Conservation (phyloP, 2,329 filamentous ascomycete species). For the Meredithiella fracta region DNA sequence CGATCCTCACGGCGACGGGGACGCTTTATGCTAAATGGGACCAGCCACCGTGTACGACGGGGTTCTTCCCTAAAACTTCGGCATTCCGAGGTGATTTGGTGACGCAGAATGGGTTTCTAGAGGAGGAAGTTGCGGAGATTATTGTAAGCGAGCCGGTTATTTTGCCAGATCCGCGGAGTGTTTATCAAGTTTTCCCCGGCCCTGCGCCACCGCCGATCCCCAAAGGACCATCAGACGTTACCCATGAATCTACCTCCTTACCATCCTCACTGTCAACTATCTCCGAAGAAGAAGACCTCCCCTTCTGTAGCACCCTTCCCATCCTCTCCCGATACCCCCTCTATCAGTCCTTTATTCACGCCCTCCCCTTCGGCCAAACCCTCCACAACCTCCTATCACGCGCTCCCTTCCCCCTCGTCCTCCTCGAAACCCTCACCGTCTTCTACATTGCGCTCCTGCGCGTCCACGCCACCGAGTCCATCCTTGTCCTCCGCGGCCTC, state of each 20-base stretch:
- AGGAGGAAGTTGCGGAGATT: neutral
- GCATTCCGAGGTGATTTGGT: neutral
- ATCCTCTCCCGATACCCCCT: conserved; percentile 21
- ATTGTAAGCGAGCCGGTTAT: neutral
- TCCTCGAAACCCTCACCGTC: conserved; percentile 21
- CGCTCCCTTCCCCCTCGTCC: conserved; percentile 24
- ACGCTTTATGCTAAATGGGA: conserved; percentile 34
- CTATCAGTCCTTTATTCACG: conserved; percentile 19
- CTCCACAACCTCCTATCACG: conserved; percentile 22
- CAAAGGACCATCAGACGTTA: no score
- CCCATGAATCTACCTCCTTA: no score
- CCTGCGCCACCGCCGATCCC: conserved; percentile 13
- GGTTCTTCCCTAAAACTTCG: neutral
- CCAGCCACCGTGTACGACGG: conserved; percentile 18
- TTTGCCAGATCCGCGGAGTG: neutral
- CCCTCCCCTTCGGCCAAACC: conserved; percentile 25
- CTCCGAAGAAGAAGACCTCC: no score
- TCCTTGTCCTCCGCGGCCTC: conserved; percentile 74
- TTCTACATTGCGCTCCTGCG: conserved; percentile 30
- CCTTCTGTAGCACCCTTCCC: no score
- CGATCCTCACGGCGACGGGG: conserved; percentile 29
- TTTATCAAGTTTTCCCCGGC: conserved; percentile 9
- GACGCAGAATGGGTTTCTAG: neutral
- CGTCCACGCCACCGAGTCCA: conserved; percentile 53
- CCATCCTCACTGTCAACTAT: no score